Base-by-base conservation (phyloP, 441 rosid genomes). In the Euphorbia corollata region DNA sequence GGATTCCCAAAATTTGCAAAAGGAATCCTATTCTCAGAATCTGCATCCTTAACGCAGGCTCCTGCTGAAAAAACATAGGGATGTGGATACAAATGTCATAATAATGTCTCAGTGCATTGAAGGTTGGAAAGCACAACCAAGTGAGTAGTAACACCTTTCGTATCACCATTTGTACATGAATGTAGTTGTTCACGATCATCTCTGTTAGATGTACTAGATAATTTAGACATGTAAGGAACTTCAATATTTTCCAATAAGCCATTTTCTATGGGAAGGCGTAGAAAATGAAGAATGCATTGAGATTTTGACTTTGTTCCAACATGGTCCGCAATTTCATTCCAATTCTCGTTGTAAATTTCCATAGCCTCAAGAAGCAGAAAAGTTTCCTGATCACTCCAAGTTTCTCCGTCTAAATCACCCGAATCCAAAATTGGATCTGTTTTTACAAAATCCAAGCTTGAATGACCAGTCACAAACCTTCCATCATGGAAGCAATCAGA, bases 291-390 rank as follows among this genome's bases (percentile, higher is more conserved):
- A 71, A 90, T 87, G 75, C 98, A 92, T 72, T 92, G 98, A 30
- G 98, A 94, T 83, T 92, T 92, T 75, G 96, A 82, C 76, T 88
- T 92, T 76, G 91, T 66, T 73, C 92, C 91, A 63, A 92, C 97
- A 83, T 88, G 90, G 59, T 89, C 96, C 0, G 98, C 90, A 76
- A 92, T 83, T 74, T 86, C 96, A 81, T 84, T 73, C 98, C 98
- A 92, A 69, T 86, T 90, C 66, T 88, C 98, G 61, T 73, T 80
- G 76, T 82, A 88, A 59, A 90, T 78, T 76, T 92, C 98, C 85
- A 88, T 73, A 48, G 93, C 98, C 84, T 92, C 97, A 65, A 92
- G 97, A 69, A 92, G 88, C 75, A 85, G 68, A 48, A 88, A 75
- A 5, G 97, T 90, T 83, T 92, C 97, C 75, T 85, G 93, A 80